These are phyloP conservation scores for Termitomyces sp. DNA, from an alignment of 768 basidiomycete species.

Conservation along the genomic window DNA sequence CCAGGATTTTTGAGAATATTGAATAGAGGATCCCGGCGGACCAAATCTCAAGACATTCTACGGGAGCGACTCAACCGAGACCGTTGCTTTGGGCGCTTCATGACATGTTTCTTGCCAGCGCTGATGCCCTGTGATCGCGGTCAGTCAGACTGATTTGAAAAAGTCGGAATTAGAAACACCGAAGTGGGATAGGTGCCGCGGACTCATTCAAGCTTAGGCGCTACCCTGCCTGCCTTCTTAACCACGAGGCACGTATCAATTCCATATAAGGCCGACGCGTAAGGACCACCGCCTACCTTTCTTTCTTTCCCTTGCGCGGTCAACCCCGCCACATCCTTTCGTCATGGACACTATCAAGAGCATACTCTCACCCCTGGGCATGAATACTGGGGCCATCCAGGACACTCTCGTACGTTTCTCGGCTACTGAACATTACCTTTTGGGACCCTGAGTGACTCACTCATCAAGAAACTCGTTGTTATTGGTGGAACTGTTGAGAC, in stretches of 20 bases:
- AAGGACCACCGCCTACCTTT: conserved; percentile 26
- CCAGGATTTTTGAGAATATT: background rate
- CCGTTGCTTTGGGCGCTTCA: conserved; percentile 1
- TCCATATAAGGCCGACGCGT: conserved; percentile 39
- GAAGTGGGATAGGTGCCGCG: conserved; percentile 18
- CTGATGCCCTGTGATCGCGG: conserved; percentile 10
- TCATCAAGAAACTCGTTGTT: conserved; percentile 74
- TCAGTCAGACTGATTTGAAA: conserved; percentile 10
- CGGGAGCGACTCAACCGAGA: conserved; percentile 4
- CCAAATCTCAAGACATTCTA: conserved; percentile 1
- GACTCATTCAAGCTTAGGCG: conserved; percentile 20
- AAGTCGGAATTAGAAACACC: conserved; percentile 10
- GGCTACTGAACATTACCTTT: background rate
- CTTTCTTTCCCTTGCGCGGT: conserved; percentile 22
- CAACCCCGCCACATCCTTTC: conserved; percentile 13
- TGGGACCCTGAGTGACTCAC: conserved; percentile 9
- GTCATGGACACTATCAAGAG: conserved; percentile 68
- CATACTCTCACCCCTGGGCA: conserved; percentile 64
- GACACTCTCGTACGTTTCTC: conserved; percentile 61
- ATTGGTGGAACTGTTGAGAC: conserved; percentile 88
- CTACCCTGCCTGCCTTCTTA: conserved; percentile 31
- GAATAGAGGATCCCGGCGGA: background rate
- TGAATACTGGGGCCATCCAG: conserved; percentile 64
- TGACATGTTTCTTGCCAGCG: conserved; percentile 8
- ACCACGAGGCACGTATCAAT: conserved; percentile 36